A percentile compares a stretch with the other conserved stretches of the same genome.
phyloP scores from a whole-genome alignment of 345 rosid genomes.

The Salix purpurea region DNA sequence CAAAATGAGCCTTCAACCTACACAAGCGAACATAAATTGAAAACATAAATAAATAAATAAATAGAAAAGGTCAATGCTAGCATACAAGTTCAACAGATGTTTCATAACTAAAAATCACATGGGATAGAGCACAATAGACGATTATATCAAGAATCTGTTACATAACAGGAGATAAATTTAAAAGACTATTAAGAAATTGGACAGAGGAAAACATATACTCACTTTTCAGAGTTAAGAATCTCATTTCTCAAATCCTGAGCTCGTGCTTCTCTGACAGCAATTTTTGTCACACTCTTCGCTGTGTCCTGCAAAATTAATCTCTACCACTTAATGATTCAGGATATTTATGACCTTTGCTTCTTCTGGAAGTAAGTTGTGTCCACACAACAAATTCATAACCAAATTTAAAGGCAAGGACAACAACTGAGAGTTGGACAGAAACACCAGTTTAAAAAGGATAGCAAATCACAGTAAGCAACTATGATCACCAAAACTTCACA shows the following conservation, averaged over 20 bases:
- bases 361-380: not conserved
- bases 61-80: not conserved
- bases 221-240: conserved; percentile 88
- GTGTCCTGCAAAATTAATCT: conserved; percentile 55
- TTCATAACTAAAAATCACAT: not conserved
- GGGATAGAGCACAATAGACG: not conserved
- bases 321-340: not conserved
- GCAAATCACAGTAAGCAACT: not conserved
- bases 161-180: not conserved
- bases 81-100: not conserved
- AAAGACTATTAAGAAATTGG: not conserved
- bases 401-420: not conserved
- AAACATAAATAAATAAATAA: not conserved
- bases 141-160: not conserved
- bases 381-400: not conserved
- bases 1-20: conserved; percentile 88
- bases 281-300: conserved; percentile 83
- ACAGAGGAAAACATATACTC: conserved; percentile 27
- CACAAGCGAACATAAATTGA: conserved; percentile 5
- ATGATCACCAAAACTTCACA: not conserved
- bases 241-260: conserved; percentile 91
- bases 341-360: not conserved
- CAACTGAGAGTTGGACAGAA: not conserved
- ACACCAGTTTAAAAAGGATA: not conserved
- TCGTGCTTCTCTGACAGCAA: conserved; percentile 77